Base-by-base conservation (phyloP, 345 rosid genomes). In the Geranium brycei region DNA sequence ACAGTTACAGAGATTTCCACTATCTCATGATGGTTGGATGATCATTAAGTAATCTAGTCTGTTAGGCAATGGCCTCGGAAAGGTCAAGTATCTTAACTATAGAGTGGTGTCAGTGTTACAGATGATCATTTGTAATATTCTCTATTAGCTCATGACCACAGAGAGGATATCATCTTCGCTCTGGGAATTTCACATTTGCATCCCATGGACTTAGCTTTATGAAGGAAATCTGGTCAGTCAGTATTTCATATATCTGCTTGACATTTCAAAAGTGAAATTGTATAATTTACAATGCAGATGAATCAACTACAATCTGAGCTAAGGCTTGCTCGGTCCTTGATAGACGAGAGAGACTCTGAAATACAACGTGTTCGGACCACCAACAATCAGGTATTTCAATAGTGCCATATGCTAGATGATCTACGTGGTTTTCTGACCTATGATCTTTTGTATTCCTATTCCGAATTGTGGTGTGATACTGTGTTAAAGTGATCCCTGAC, bases 241-340 rank as follows among this genome's bases (percentile, higher is more conserved):
- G 41, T 31, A 59, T 40, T 55, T 51, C 65, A 17, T 35, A 14
- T 51, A 14, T 38, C 31, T 28, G 31, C 38, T 59, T 31, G 59
- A 17, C 41, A 31, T 66, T 2, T 18, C 3, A 28, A 19, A 66
- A 5, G 41, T 23, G 16, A 35, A 35, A 35, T 35, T 59, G 59
- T 59, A 57, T 53, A 64, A 10, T 67, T 72, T 60, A 47, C 19
- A 51, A 62, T 68, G 56, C 76, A 92, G 98, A 86, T 85, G 86
- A 82, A 92, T 76, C 98, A 92, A 62, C 78, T 87, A 73, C 96
- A 89, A 72, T 81, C 93, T 53, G 98, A 92, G 77, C 81, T 92
- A 61, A 77, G 92, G 64, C 91, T 92, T 63, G 98, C 96, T 66
- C 87, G 93, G 53, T 87, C 96, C 56, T 71, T 89, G 68, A 85